Conservation (phyloP, 176 grass and related monocot genomes). For the Pharus latifolius region DNA sequence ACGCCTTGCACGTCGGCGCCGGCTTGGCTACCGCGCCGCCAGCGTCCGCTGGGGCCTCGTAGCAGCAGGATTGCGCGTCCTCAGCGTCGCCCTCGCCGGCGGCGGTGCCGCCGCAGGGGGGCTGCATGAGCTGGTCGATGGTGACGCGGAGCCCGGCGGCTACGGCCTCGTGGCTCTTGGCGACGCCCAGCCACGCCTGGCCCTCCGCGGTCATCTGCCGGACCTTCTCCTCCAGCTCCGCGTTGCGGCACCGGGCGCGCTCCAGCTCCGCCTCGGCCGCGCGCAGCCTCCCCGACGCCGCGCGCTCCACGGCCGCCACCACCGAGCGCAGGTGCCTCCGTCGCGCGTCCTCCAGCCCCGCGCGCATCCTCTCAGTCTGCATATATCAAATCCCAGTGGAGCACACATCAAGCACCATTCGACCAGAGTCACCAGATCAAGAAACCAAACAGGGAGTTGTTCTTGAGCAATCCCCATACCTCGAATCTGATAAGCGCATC, state of each 20-base stretch:
- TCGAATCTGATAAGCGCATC: constrained; percentile 32
- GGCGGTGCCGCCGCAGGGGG: neutral
- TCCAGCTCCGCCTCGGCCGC: constrained; percentile 29
- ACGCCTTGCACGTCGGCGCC: constrained; percentile 15
- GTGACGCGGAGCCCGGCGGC: constrained; percentile 22
- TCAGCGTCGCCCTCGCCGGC: neutral
- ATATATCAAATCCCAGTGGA: neutral
- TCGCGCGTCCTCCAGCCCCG: constrained; percentile 14
- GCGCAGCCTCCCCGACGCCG: neutral
- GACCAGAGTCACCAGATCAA: neutral
- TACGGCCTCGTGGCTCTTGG: constrained; percentile 40
- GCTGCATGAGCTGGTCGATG: constrained; percentile 31
- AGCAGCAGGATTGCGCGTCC: constrained; percentile 30
- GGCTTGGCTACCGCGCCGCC: neutral
- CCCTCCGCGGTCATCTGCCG: constrained; percentile 28
- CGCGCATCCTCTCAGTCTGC: constrained; percentile 29
- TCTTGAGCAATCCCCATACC: neutral
- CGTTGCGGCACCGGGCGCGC: constrained; percentile 5
- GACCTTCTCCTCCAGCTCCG: constrained; percentile 34
- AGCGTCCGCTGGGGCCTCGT: neutral
- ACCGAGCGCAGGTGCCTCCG: constrained; percentile 10
- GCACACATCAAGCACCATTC: neutral
- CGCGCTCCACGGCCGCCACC: constrained; percentile 10
- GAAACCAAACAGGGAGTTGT: neutral
- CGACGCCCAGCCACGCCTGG: constrained; percentile 41